These are phyloP conservation scores for Fusarium gaditjirri DNA, from an alignment of 2,329 filamentous ascomycete species.

Conservation along the genomic window DNA sequence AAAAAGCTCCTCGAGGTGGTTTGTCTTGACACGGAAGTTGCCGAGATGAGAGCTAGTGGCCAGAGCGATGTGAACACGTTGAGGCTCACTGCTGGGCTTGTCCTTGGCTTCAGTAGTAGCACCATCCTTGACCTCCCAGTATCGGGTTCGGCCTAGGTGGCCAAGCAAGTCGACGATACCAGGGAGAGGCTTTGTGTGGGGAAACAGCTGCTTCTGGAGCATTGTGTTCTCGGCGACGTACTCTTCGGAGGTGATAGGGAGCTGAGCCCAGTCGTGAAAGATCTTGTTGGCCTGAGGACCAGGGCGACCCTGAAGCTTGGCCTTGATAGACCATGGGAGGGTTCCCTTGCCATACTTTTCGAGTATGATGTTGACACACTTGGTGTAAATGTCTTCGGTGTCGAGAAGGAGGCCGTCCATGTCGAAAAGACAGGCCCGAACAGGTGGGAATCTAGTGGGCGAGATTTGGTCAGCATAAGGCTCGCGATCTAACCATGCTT, in stretches of 20 bases:
- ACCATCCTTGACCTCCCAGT: constrained; percentile 55
- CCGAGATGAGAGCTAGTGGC: constrained; percentile 79
- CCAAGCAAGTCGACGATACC: constrained; percentile 77
- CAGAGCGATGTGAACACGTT: constrained; percentile 80
- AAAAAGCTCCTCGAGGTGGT: constrained; percentile 68
- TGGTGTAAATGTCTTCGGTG: constrained; percentile 89
- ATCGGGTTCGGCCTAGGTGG: constrained; percentile 64
- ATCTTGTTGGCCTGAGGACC: constrained; percentile 63
- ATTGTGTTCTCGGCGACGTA: constrained; percentile 69
- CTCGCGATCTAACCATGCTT: neutral
- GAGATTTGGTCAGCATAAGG: constrained; percentile 15
- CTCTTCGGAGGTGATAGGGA: constrained; percentile 78
- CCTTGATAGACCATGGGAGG: constrained; percentile 95
- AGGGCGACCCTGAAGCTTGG: constrained; percentile 75
- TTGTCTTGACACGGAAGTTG: constrained; percentile 83
- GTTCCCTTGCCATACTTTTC: constrained; percentile 75
- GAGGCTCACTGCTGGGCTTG: constrained; percentile 34
- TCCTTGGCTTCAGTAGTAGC: constrained; percentile 36
- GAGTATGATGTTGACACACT: constrained; percentile 84
- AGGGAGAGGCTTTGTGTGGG: constrained; percentile 77
- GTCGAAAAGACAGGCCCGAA: constrained; percentile 95
- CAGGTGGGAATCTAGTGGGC: constrained; percentile 74
- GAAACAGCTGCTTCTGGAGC: constrained; percentile 79
- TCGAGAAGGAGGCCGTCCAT: constrained; percentile 98
- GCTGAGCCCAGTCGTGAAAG: constrained; percentile 82